These are phyloP conservation scores for Viola odorata DNA, from an alignment of 345 rosid genomes.

Conservation along the genomic window DNA sequence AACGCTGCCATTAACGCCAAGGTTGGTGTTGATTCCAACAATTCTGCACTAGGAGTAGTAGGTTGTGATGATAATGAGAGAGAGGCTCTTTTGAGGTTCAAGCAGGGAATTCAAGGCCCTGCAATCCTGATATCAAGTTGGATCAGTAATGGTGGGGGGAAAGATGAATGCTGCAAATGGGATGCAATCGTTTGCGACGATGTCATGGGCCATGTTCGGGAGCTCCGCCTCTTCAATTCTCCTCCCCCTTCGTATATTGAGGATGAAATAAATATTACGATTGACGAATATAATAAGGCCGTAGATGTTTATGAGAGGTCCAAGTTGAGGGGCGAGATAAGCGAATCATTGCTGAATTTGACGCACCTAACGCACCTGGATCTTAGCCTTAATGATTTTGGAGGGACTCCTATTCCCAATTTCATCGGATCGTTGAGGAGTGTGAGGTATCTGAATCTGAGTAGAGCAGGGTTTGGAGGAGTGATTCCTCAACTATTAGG, in stretches of 20 bases:
- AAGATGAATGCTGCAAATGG: constrained; percentile 21
- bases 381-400: not conserved
- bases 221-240: not conserved
- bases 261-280: too few relatives aligned
- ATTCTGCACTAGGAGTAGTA: too few relatives aligned
- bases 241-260: too few relatives aligned
- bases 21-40: too few relatives aligned
- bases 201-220: not conserved
- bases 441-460: too few relatives aligned
- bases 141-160: not conserved
- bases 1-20: too few relatives aligned
- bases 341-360: constrained; percentile 1
- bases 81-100: constrained; percentile 10
- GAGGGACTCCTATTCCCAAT: too few relatives aligned
- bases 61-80: not conserved
- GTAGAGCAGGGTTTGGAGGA: too few relatives aligned
- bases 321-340: not conserved
- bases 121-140: constrained; percentile 1
- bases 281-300: too few relatives aligned
- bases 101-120: constrained; percentile 1
- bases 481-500: too few relatives aligned
- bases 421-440: too few relatives aligned
- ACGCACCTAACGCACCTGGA: constrained; percentile 7
- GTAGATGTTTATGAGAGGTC: too few relatives aligned
- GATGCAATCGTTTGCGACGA: constrained; percentile 9